Evolutionary conservation across 1,139 yeast genomes (phyloP), one percentile per base, ranked within the genome.

Genomic region (Chernovozyma aurita): DNA sequence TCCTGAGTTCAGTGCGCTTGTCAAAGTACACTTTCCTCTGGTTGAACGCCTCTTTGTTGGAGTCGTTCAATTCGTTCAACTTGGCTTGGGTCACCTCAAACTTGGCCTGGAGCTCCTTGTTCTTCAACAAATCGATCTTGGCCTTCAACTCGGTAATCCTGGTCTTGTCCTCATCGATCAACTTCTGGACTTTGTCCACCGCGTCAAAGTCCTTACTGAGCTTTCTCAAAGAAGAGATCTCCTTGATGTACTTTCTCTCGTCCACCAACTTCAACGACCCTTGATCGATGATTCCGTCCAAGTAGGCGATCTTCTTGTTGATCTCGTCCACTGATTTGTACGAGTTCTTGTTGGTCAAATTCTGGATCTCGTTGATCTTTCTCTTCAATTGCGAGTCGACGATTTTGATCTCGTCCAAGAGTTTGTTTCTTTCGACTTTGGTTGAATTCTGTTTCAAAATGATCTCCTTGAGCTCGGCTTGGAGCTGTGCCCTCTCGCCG

Each of bases 201-300:
- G 77, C 73, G 34, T 79, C 79, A 58, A 87, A 85, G 61, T 83
- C 94, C 63, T 84, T 85, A 57, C 81, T 79, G 55, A 84, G 69
- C 65, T 86, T 87, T 63, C 94, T 82, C 60, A 92, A 76, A 36
- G 81, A 65, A 38, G 88, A 76, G 73, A 88, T 85, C 65, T 92
- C 97, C 65, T 85, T 85, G 50, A 94, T 79, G 49, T 72, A 67
- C 59, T 81, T 76, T 70, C 88, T 84, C 73, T 94, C 99, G 46
- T 92, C 96, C 37, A 90, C 97, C 55, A 94, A 78, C 54, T 87
- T 79, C 60, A 94, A 71, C 37, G 73, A 68, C 42, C 98, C 98
- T 36, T 85, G 66, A 43, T 85, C 88, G 45, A 92, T 82, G 48
- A 76, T 71, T 33, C 71, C 73, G 59, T 92, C 97, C 53, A 88